Evolutionary conservation across 2,329 filamentous ascomycete genomes (phyloP).

Genomic region (Neofusicoccum kwambonambiense): DNA sequence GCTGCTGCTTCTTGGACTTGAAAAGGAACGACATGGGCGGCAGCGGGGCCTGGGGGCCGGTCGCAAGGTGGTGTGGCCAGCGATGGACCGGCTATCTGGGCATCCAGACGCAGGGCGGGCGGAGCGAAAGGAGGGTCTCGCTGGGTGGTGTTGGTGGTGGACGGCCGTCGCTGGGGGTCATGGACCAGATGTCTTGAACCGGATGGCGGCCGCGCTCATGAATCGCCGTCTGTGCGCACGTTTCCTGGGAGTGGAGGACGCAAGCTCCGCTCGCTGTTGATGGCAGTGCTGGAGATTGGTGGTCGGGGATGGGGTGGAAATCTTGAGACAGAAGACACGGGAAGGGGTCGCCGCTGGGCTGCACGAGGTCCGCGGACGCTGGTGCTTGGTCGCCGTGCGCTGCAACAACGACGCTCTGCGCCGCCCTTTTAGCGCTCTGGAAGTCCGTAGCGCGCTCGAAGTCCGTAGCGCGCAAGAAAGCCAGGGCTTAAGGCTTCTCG

Average conservation of each 20-base stretch:
- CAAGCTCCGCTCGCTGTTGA: neutral
- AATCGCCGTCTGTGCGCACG: conserved; percentile 12
- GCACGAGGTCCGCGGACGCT: neutral
- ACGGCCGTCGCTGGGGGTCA: conserved; percentile 11
- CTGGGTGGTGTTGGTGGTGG: neutral
- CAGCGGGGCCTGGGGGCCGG: conserved; percentile 3
- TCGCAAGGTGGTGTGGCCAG: conserved; percentile 13
- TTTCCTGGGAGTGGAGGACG: conserved; percentile 5
- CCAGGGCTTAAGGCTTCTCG: neutral
- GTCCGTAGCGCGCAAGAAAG: neutral
- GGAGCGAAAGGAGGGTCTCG: conserved; percentile 9
- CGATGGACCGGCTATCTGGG: conserved; percentile 13
- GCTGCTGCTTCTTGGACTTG: conserved; percentile 45
- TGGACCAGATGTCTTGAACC: conserved; percentile 16
- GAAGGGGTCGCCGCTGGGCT: conserved; percentile 12
- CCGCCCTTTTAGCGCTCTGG: neutral
- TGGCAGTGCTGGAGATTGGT: conserved; percentile 4
- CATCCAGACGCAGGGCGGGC: conserved; percentile 18
- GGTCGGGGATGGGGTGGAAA: conserved; percentile 8
- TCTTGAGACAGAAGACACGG: conserved; percentile 13
- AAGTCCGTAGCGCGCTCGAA: neutral
- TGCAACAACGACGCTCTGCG: neutral
- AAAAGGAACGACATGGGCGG: conserved; percentile 53
- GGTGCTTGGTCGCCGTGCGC: neutral
- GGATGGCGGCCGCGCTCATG: conserved; percentile 11